A percentile compares a stretch with the other conserved stretches of the same genome.
Conservation (phyloP, 352 stramenopile genomes). For the Globisporangium alternatum region DNA sequence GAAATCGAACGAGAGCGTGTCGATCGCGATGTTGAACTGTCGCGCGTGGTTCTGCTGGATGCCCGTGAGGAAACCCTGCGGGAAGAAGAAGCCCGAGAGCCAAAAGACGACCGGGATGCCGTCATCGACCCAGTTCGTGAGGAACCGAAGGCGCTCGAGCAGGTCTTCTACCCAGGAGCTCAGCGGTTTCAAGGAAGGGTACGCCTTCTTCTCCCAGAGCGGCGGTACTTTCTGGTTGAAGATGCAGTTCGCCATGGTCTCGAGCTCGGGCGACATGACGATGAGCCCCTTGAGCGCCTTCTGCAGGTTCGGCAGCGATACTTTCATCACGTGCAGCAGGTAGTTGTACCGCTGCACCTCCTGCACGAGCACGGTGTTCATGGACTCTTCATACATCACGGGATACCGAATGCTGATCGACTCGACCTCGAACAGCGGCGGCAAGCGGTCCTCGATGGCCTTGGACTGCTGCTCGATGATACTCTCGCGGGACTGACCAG, state of each 20-base stretch:
- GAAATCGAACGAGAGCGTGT: constrained; percentile 82
- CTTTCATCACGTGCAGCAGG: constrained; percentile 77
- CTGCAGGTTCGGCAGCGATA: constrained; percentile 81
- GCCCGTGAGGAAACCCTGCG: constrained; percentile 81
- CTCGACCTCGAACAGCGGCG: constrained; percentile 81
- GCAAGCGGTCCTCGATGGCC: constrained; percentile 78
- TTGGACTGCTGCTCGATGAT: constrained; percentile 85
- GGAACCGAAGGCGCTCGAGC: constrained; percentile 67
- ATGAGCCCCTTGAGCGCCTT: constrained; percentile 70
- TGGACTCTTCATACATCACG: constrained; percentile 87
- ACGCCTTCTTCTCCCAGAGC: constrained; percentile 88
- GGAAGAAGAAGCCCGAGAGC: constrained; percentile 94
- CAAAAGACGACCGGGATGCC: constrained; percentile 60
- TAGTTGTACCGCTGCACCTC: constrained; percentile 91
- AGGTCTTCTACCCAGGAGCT: constrained; percentile 88
- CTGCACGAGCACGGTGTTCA: constrained; percentile 92
- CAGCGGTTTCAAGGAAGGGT: constrained; percentile 90
- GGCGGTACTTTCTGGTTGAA: constrained; percentile 88
- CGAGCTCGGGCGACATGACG: constrained; percentile 23
- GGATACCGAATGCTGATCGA: constrained; percentile 83
- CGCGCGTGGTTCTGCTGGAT: constrained; percentile 68
- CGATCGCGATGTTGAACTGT: constrained; percentile 72
- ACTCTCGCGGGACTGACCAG: constrained; percentile 81
- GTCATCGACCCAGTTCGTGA: constrained; percentile 39
- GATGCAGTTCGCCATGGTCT: constrained; percentile 79